Conservation (phyloP, 2,329 filamentous ascomycete species). For the Hypoxylon sp. region DNA sequence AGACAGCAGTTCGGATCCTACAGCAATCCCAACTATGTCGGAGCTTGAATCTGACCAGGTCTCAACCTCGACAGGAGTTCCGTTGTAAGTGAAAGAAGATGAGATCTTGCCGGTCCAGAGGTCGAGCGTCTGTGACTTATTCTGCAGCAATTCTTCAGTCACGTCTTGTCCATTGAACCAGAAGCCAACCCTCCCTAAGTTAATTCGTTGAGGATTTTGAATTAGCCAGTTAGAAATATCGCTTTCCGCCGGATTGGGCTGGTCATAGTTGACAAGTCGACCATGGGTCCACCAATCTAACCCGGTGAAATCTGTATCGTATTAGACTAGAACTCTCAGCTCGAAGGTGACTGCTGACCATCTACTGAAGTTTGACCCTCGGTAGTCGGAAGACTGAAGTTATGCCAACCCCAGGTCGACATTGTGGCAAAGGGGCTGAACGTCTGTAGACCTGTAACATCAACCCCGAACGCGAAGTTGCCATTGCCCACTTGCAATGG, state of each 20-base stretch:
- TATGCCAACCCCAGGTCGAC: conserved; percentile 65
- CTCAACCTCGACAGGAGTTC: conserved; percentile 56
- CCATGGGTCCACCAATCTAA: conserved; percentile 61
- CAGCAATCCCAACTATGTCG: conserved; percentile 60
- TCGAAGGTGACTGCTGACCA: conserved; percentile 47
- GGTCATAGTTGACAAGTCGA: conserved; percentile 58
- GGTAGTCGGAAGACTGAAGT: conserved; percentile 61
- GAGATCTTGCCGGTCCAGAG: conserved; percentile 62
- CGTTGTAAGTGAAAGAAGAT: conserved; percentile 60
- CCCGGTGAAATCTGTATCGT: conserved; percentile 55
- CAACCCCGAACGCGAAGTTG: conserved; percentile 63
- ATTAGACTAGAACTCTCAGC: conserved; percentile 21
- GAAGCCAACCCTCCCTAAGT: conserved; percentile 63
- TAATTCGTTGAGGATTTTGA: conserved; percentile 65
- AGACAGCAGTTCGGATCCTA: conserved; percentile 59
- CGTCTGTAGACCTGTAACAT: conserved; percentile 62
- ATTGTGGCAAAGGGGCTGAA: conserved; percentile 62
- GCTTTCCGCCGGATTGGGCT: conserved; percentile 57
- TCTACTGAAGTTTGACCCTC: conserved; percentile 54
- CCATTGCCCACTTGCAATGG: conserved; percentile 66
- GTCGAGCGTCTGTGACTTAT: conserved; percentile 60
- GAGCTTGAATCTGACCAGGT: conserved; percentile 61
- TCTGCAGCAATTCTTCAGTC: conserved; percentile 56
- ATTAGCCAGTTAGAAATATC: conserved; percentile 61
- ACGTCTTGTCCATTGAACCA: conserved; percentile 58